A percentile compares a stretch with the other conserved stretches of the same genome.
These are phyloP conservation scores for Odontarrhena argentea DNA, from an alignment of 345 rosid species.

Conservation along the genomic window DNA sequence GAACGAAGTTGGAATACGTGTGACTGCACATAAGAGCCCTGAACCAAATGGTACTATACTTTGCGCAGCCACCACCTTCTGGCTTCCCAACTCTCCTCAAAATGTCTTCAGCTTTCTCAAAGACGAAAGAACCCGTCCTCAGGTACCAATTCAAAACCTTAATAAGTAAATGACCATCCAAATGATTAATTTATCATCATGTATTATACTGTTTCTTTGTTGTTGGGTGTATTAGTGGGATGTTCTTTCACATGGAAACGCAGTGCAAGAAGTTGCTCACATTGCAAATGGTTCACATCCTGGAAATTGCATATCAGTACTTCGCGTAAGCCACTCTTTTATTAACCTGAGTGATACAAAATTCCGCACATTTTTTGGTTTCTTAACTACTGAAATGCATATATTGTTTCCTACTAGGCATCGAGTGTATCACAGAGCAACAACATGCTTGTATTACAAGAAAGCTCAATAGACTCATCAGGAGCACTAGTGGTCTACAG, in stretches of 20 bases:
- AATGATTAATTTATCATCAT: background rate
- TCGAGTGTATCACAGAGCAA: constrained; percentile 70
- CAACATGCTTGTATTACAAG: constrained; percentile 93
- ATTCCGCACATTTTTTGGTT: background rate
- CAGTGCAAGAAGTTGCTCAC: constrained; percentile 92
- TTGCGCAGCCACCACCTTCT: constrained; percentile 89
- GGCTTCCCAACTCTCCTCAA: constrained; percentile 85
- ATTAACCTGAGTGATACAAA: background rate
- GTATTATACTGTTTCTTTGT: constrained; percentile 1
- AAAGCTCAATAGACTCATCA: constrained; percentile 85
- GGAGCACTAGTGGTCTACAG: constrained; percentile 84
- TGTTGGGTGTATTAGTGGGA: constrained; percentile 67
- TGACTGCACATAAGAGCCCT: constrained; percentile 72
- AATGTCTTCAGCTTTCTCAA: constrained; percentile 78
- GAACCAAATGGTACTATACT: constrained; percentile 87
- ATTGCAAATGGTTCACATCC: constrained; percentile 87
- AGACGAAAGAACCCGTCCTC: constrained; percentile 90
- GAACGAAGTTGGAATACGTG: constrained; percentile 76
- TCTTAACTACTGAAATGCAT: constrained; percentile 1
- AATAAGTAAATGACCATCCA: constrained; percentile 4
- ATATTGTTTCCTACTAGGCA: constrained; percentile 48
- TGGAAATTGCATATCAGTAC: constrained; percentile 91
- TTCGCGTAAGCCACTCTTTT: constrained; percentile 59
- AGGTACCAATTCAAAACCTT: constrained; percentile 49
- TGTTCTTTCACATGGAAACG: constrained; percentile 83